A percentile compares a stretch with the other conserved stretches of the same genome.
Conservation (phyloP, 805 yeast species). For the Grigorovia jiainica region DNA sequence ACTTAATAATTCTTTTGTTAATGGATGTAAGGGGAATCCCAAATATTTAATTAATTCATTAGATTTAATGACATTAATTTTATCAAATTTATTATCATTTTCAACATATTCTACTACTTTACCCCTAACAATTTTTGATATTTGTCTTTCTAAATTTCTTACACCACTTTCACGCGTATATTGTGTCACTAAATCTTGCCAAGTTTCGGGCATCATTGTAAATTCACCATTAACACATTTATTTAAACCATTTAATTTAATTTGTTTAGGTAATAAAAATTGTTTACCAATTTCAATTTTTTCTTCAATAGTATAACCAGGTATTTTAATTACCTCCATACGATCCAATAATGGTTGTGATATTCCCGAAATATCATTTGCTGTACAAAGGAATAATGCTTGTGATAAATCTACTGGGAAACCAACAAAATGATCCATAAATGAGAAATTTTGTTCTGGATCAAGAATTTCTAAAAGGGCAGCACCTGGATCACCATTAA, state of each 20-base stretch:
- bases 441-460: conserved; percentile 89
- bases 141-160: conserved; percentile 76
- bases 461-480: conserved; percentile 89
- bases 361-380: conserved; percentile 78
- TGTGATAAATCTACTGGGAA: conserved; percentile 88
- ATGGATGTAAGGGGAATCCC: conserved; percentile 50
- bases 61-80: conserved; percentile 32
- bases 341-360: conserved; percentile 92
- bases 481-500: conserved; percentile 85
- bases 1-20: conserved; percentile 35
- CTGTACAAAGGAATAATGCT: conserved; percentile 92
- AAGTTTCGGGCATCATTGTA: conserved; percentile 52
- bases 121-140: conserved; percentile 82
- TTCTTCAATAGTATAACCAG: conserved; percentile 91
- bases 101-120: conserved; percentile 82
- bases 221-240: conserved; percentile 52
- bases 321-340: conserved; percentile 91
- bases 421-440: conserved; percentile 88
- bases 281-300: conserved; percentile 83
- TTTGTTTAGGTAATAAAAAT: conserved; percentile 80
- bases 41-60: conserved; percentile 58
- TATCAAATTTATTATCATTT: conserved; percentile 18
- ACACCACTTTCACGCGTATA: conserved; percentile 96
- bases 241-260: conserved; percentile 70
- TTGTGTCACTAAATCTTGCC: conserved; percentile 60